phyloP scores from a whole-genome alignment of 352 stramenopile species.

The Albugo candida region DNA sequence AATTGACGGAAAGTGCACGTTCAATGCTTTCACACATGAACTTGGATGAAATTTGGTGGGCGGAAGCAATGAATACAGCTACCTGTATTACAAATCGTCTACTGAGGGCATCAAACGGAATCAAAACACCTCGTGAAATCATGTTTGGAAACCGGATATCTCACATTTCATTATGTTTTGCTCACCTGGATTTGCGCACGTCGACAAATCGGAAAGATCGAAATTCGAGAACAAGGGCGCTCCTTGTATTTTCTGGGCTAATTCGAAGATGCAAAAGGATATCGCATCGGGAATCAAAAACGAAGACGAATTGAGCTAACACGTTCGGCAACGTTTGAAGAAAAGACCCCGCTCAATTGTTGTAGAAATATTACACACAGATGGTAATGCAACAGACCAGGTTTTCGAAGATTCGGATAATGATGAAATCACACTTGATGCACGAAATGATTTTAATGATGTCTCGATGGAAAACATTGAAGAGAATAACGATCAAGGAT shows the following conservation, averaged over 20 bases:
- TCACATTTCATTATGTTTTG: constrained; percentile 12
- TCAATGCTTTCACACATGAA: constrained; percentile 13
- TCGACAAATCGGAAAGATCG: constrained; percentile 7
- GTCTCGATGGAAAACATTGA: too few relatives aligned
- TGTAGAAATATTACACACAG: too few relatives aligned
- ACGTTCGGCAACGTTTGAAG: too few relatives aligned
- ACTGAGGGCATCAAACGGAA: background rate
- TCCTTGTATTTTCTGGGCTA: constrained; percentile 12
- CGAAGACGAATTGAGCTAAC: too few relatives aligned
- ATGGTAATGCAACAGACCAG: too few relatives aligned
- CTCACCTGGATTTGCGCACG: constrained; percentile 12
- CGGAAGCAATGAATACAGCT: constrained; percentile 12
- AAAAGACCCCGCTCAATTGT: too few relatives aligned
- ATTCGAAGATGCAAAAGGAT: constrained; percentile 7
- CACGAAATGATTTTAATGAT: too few relatives aligned
- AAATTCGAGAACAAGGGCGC: constrained; percentile 13
- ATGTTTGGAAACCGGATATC: constrained; percentile 6
- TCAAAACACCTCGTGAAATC: constrained; percentile 6
- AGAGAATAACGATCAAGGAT: too few relatives aligned
- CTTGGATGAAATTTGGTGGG: constrained; percentile 11
- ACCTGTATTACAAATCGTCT: constrained; percentile 13
- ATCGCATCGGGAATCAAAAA: background rate
- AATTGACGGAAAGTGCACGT: constrained; percentile 10
- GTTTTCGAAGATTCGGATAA: too few relatives aligned
- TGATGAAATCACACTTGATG: too few relatives aligned